phyloP scores from a whole-genome alignment of 768 basidiomycete species.

The Cystoderma amianthinum region DNA sequence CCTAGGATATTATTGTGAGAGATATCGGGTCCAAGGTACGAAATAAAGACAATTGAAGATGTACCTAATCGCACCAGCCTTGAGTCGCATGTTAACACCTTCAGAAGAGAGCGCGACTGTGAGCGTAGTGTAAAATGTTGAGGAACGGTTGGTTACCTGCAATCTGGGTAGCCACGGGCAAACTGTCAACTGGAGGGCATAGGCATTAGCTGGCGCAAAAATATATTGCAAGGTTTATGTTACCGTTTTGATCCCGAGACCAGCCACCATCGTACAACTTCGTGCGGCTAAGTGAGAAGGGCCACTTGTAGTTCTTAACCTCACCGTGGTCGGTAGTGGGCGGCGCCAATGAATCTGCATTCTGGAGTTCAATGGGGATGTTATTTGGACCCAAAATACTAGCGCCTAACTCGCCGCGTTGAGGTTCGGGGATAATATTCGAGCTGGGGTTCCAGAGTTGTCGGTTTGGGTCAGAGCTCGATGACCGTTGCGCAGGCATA shows the following conservation, averaged over 20 bases:
- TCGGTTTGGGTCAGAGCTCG: conserved; percentile 41
- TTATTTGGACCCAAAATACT: conserved; percentile 53
- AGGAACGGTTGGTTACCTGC: no score
- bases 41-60: conserved; percentile 4
- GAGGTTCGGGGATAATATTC: conserved; percentile 27
- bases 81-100: conserved; percentile 51
- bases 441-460: conserved; percentile 25
- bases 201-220: no score
- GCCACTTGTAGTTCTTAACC: conserved; percentile 59
- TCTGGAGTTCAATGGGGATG: conserved; percentile 44
- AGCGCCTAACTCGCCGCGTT: conserved; percentile 37
- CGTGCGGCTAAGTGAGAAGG: conserved; percentile 54
- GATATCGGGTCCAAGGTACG: neutral
- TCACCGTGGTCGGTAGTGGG: conserved; percentile 56
- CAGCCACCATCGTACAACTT: conserved; percentile 59
- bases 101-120: no score
- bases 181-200: conserved; percentile 29
- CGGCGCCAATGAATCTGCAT: conserved; percentile 50
- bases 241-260: conserved; percentile 57
- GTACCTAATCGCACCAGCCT: conserved; percentile 43
- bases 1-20: conserved; percentile 16
- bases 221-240: neutral
- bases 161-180: conserved; percentile 41
- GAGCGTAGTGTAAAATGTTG: no score
- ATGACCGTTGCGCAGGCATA: no score